Percentiles rank a stretch among this genome's conserved stretches.
phyloP scores from a whole-genome alignment of 768 basidiomycete species.

The Trametes gibbosa region DNA sequence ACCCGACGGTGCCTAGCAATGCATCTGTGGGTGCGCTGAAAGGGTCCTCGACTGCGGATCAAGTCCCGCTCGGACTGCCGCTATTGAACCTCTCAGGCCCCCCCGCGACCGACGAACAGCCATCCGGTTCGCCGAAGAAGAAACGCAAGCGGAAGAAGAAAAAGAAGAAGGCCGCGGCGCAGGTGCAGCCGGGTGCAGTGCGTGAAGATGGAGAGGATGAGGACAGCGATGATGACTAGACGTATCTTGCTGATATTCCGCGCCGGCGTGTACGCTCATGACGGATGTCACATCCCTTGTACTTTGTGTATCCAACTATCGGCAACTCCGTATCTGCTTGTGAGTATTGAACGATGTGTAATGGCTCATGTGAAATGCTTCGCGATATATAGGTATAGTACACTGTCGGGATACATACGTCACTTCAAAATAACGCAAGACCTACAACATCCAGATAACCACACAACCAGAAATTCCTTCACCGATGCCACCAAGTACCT shows the following conservation, averaged over 20 bases:
- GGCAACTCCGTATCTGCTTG: neutral
- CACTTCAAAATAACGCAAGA: neutral
- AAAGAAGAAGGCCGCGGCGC: conserved; percentile 23
- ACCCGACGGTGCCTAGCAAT: neutral
- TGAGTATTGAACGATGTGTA: neutral
- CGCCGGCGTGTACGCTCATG: neutral
- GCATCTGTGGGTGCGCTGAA: neutral
- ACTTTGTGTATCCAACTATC: neutral
- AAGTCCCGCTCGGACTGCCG: conserved; percentile 28
- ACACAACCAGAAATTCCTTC: neutral
- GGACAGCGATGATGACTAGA: neutral
- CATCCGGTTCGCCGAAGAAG: conserved; percentile 40
- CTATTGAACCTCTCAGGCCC: conserved; percentile 58
- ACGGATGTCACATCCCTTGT: neutral
- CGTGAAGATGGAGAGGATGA: neutral
- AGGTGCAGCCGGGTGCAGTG: neutral
- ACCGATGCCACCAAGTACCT: conserved; percentile 20
- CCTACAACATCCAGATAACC: neutral
- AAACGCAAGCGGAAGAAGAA: conserved; percentile 56
- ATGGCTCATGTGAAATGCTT: too few species aligned
- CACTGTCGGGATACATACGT: too few species aligned
- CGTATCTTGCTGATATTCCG: neutral
- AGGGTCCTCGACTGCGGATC: neutral
- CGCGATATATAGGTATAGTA: too few species aligned
- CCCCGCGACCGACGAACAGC: conserved; percentile 28